phyloP scores from a whole-genome alignment of 1,139 yeast species.

The Kurtzmaniella quercitrusa region DNA sequence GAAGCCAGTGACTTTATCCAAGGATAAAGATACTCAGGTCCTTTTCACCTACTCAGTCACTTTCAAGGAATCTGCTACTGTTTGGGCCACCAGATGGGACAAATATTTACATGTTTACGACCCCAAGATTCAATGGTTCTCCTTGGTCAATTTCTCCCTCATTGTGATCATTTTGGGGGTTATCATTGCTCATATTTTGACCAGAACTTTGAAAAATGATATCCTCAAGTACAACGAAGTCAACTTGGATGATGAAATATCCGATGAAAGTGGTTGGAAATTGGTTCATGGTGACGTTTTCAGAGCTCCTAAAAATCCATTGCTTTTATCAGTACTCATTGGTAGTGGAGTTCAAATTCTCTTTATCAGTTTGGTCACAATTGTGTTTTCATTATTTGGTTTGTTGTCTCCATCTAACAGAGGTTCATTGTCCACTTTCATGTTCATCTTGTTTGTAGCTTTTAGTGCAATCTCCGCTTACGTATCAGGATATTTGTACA shows the following conservation, averaged over 20 bases:
- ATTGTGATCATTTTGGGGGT: slow-evolving; percentile 74
- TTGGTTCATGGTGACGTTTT: slow-evolving; percentile 93
- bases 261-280: slow-evolving; percentile 98
- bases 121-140: slow-evolving; percentile 94
- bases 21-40: slow-evolving; percentile 28
- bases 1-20: slow-evolving; percentile 25
- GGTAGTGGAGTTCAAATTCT: slow-evolving; percentile 90
- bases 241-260: slow-evolving; percentile 79
- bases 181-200: slow-evolving; percentile 74
- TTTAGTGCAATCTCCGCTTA: slow-evolving; percentile 82
- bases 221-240: slow-evolving; percentile 86
- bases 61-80: slow-evolving; percentile 65
- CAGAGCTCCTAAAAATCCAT: slow-evolving; percentile 70
- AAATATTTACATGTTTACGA: slow-evolving; percentile 87
- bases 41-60: slow-evolving; percentile 43
- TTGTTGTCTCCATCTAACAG: slow-evolving; percentile 90
- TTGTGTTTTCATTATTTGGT: slow-evolving; percentile 82
- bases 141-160: slow-evolving; percentile 77
- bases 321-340: slow-evolving; percentile 71
- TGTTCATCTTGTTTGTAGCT: slow-evolving; percentile 76
- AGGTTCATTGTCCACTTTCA: slow-evolving; percentile 86
- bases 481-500: slow-evolving; percentile 80
- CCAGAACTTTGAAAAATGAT: slow-evolving; percentile 80
- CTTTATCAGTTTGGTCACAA: slow-evolving; percentile 69
- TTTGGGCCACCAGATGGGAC: slow-evolving; percentile 99